Evolutionary conservation across 2,329 filamentous ascomycete genomes (phyloP).

Genomic region (Ophiostoma sp.): DNA sequence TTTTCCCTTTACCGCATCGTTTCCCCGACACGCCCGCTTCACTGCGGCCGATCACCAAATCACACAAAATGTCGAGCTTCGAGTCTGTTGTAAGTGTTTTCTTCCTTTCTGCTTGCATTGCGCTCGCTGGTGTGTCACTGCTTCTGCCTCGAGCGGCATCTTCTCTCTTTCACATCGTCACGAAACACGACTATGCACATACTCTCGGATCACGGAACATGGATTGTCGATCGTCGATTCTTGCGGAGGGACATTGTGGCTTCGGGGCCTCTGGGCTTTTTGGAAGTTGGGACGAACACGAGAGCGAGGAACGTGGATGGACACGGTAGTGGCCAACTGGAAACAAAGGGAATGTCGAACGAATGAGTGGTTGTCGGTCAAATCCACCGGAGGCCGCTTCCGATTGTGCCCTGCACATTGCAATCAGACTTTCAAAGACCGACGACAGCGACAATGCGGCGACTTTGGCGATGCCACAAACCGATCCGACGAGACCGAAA

Average conservation of each 20-base stretch:
- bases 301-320: too few relatives aligned
- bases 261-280: neutral
- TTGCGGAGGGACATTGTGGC: neutral
- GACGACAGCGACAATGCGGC: neutral
- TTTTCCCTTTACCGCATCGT: slow-evolving; percentile 17
- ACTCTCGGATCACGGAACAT: neutral
- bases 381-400: neutral
- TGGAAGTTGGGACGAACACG: neutral
- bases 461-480: neutral
- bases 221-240: neutral
- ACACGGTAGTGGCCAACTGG: neutral
- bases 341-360: neutral
- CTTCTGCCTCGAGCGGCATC: neutral
- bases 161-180: neutral
- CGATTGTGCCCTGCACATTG: neutral
- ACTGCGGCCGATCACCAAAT: slow-evolving; percentile 27
- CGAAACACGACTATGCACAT: neutral
- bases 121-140: neutral
- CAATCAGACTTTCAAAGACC: neutral
- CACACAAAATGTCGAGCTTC: slow-evolving; percentile 64
- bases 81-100: slow-evolving; percentile 66
- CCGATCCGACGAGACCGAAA: neutral
- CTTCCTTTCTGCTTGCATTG: slow-evolving; percentile 23
- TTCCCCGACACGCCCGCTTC: slow-evolving; percentile 27
- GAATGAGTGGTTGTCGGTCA: neutral